phyloP scores from a whole-genome alignment of 2,329 filamentous ascomycete species.

The Diplodia corticola region DNA sequence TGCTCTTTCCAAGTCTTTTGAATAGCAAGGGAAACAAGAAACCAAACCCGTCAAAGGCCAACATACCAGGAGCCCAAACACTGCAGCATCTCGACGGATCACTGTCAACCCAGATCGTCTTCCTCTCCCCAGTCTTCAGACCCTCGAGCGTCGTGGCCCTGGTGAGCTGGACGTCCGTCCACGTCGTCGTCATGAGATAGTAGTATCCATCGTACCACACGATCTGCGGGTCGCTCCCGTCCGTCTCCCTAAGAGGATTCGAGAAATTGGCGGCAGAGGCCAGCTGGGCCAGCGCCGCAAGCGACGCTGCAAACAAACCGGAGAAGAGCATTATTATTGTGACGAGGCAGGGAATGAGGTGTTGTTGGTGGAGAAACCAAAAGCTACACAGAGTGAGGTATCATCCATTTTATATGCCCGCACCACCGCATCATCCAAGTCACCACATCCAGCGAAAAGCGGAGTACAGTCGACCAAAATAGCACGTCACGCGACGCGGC shows the following conservation, averaged over 20 bases:
- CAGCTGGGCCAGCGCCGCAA: neutral
- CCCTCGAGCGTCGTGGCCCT: slow-evolving; percentile 56
- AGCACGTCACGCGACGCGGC: slow-evolving; percentile 7
- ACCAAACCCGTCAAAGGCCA: neutral
- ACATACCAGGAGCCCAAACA: slow-evolving; percentile 51
- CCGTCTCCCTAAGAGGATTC: slow-evolving; percentile 53
- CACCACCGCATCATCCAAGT: neutral
- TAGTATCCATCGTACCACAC: slow-evolving; percentile 57
- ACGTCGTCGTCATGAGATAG: slow-evolving; percentile 59
- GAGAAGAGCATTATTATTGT: neutral
- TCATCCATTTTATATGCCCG: neutral
- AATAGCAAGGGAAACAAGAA: neutral
- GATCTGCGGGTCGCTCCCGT: slow-evolving; percentile 57
- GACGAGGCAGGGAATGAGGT: neutral
- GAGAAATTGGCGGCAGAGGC: slow-evolving; percentile 44
- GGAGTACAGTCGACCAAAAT: neutral
- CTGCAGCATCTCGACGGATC: slow-evolving; percentile 54
- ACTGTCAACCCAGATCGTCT: slow-evolving; percentile 52
- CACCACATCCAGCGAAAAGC: neutral
- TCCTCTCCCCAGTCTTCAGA: slow-evolving; percentile 55
- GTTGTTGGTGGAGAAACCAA: neutral
- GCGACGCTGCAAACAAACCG: neutral
- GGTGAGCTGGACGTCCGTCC: slow-evolving; percentile 56
- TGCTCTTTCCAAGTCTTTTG: neutral
- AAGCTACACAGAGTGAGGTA: neutral